Conservation (phyloP, 768 basidiomycete genomes). For the Mycena sanguinolenta region DNA sequence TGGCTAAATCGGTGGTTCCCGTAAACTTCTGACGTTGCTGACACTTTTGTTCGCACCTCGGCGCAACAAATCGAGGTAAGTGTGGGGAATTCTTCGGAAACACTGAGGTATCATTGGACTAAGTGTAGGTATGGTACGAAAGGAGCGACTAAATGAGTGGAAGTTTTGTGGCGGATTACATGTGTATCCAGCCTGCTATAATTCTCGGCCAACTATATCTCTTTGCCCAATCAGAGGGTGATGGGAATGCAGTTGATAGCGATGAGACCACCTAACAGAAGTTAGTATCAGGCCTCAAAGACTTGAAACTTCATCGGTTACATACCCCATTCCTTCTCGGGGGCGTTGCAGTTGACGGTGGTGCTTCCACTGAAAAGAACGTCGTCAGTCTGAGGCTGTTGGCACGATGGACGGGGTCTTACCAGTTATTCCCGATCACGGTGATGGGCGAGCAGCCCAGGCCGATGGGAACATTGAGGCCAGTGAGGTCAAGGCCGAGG, state of each 20-base stretch:
- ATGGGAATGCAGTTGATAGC: slow-evolving; percentile 11
- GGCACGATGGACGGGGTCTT: background rate
- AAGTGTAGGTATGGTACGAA: slow-evolving; percentile 3
- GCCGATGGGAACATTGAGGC: slow-evolving; percentile 2
- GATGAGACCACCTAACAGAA: slow-evolving; percentile 10
- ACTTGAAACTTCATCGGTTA: slow-evolving; percentile 3
- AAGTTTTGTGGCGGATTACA: background rate
- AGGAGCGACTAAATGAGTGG: background rate
- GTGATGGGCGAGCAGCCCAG: slow-evolving; percentile 12
- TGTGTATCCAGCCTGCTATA: background rate
- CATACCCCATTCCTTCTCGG: slow-evolving; percentile 8
- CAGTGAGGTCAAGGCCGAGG: background rate
- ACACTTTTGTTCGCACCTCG: too few species aligned
- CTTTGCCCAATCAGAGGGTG: slow-evolving; percentile 11
- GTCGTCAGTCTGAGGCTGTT: slow-evolving; percentile 5
- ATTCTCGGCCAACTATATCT: slow-evolving; percentile 2
- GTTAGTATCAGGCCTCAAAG: slow-evolving; percentile 4
- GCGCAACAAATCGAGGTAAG: background rate
- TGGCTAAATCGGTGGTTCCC: background rate
- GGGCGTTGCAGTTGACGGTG: slow-evolving; percentile 11
- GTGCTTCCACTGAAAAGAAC: slow-evolving; percentile 8
- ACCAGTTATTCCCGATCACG: slow-evolving; percentile 8
- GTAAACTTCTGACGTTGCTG: background rate
- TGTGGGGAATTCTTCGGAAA: background rate
- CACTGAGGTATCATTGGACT: slow-evolving; percentile 4